Percentiles rank a stretch among this genome's conserved stretches.
These are phyloP conservation scores for Phanerodontia chrysosporium DNA, from an alignment of 768 basidiomycete species.

Conservation along the genomic window DNA sequence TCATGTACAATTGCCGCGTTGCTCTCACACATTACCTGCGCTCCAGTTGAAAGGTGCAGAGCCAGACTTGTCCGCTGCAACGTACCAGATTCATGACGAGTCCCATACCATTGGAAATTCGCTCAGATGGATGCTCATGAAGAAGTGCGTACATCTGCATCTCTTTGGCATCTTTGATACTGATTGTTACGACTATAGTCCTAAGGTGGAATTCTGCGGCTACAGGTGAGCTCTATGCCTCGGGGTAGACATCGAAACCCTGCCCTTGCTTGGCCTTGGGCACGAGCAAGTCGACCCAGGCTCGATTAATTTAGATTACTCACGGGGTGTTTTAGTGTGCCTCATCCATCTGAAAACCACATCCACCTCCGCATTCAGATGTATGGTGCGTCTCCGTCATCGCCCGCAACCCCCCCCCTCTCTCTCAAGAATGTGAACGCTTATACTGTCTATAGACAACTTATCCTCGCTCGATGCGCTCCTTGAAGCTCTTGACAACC, in stretches of 20 bases:
- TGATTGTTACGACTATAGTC: constrained; percentile 44
- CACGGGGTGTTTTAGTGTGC: constrained; percentile 57
- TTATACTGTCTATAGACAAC: constrained; percentile 48
- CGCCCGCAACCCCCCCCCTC: constrained; percentile 1
- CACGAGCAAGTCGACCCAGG: too few relatives aligned
- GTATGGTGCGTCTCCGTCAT: constrained; percentile 86
- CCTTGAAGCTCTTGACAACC: constrained; percentile 66
- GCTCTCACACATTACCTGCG: background rate
- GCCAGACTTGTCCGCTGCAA: constrained; percentile 80
- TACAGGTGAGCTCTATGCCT: constrained; percentile 64
- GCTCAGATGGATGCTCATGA: constrained; percentile 98
- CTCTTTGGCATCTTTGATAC: constrained; percentile 1
- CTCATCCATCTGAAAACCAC: constrained; percentile 95
- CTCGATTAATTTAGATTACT: too few relatives aligned
- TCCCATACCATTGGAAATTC: constrained; percentile 96
- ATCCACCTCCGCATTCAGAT: constrained; percentile 99
- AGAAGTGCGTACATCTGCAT: constrained; percentile 68
- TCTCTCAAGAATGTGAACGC: background rate
- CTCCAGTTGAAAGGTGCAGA: constrained; percentile 80
- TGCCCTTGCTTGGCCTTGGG: too few relatives aligned
- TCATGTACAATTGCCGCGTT: background rate
- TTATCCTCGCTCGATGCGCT: constrained; percentile 84
- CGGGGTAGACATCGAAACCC: background rate
- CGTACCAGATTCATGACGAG: constrained; percentile 90
- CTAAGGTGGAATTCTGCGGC: constrained; percentile 97